Percentiles rank a stretch among this genome's conserved stretches.
These are phyloP conservation scores for Litsea cubeba DNA, from an alignment of 164 flowering plant genomes.

Conservation along the genomic window DNA sequence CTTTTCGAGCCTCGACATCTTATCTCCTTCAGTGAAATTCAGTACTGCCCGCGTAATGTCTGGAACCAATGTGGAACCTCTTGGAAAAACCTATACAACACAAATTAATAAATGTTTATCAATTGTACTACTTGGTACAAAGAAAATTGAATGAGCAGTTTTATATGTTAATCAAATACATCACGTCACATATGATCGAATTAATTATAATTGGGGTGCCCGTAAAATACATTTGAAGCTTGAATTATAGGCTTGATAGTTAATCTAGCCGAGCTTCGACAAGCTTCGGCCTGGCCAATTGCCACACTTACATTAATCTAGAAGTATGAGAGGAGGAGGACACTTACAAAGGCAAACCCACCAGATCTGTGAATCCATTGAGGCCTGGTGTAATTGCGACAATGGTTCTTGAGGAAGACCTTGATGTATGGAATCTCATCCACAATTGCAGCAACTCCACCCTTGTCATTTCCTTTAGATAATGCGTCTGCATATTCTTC, in stretches of 20 bases:
- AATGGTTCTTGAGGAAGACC: constrained; percentile 17
- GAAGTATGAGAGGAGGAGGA: background rate
- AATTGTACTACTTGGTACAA: background rate
- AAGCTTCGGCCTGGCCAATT: too few relatives aligned
- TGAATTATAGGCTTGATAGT: too few relatives aligned
- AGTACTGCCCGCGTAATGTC: constrained; percentile 10
- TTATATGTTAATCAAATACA: too few relatives aligned
- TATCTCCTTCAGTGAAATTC: constrained; percentile 16
- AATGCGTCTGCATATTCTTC: background rate
- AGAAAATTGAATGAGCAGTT: background rate
- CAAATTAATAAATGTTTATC: background rate
- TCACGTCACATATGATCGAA: too few relatives aligned
- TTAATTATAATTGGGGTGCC: too few relatives aligned
- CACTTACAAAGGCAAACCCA: constrained; percentile 24
- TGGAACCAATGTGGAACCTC: constrained; percentile 20
- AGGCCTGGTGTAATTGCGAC: constrained; percentile 20
- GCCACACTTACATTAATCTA: too few relatives aligned
- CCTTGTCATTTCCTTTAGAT: background rate
- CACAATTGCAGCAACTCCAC: constrained; percentile 1
- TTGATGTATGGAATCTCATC: constrained; percentile 9
- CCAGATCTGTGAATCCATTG: constrained; percentile 15
- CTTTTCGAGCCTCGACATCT: background rate
- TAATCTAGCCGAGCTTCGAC: too few relatives aligned
- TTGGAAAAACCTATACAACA: constrained; percentile 20
- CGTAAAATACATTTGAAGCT: too few relatives aligned